These are phyloP conservation scores for Trichosporon coremiiforme DNA, from an alignment of 1,284 basidiomycete species.

Conservation along the genomic window DNA sequence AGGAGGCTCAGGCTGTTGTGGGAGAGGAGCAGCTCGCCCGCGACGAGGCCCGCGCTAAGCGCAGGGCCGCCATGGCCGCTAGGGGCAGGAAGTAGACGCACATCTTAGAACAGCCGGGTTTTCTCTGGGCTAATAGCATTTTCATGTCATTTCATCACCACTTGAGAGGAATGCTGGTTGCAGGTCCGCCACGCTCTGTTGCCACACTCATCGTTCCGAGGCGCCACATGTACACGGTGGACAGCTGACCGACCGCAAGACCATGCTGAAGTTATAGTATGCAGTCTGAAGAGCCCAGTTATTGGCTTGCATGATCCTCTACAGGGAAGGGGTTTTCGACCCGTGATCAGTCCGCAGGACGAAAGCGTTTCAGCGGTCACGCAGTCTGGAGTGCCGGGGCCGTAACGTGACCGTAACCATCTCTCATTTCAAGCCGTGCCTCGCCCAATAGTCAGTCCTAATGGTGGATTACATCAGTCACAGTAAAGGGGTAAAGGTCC, in stretches of 20 bases:
- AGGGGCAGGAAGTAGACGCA: conserved; percentile 12
- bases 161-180: not conserved
- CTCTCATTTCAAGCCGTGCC: no score
- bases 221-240: no score
- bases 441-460: no score
- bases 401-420: not conserved
- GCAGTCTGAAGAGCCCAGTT: no score
- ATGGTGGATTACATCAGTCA: not conserved
- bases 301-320: no score
- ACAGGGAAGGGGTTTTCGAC: no score
- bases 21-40: not conserved
- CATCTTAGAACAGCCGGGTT: conserved; percentile 3
- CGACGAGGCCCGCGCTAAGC: not conserved
- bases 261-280: no score
- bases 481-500: not conserved
- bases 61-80: not conserved
- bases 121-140: not conserved
- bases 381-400: not conserved
- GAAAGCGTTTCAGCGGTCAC: not conserved
- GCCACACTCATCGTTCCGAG: not conserved
- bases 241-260: no score
- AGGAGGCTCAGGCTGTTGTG: not conserved
- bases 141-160: conserved; percentile 1
- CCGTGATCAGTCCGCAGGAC: no score
- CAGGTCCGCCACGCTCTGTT: not conserved